Evolutionary conservation across 768 basidiomycete species (phyloP), one percentile per base, ranked within the genome.

Genomic region (Psilocybe azurescens): DNA sequence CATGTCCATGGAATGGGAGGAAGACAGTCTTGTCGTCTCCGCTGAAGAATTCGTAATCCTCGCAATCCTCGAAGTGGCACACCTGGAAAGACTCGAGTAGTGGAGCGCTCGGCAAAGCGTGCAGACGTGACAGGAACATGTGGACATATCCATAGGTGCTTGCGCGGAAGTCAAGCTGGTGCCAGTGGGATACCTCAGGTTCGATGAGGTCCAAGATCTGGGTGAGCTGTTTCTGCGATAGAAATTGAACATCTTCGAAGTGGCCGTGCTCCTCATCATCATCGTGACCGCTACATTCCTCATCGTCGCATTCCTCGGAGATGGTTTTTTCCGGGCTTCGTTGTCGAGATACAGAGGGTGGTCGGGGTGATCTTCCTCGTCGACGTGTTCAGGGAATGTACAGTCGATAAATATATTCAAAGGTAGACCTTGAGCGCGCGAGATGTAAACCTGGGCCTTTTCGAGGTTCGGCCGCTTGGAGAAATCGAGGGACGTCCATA

Each of bases 161-260:
- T 44, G 81, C 83, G 9, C 75, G 70, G 64, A 89, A 72, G 56
- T 81, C 78, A 55, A 90, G 70, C 14, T 73, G 60, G 33, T 79
- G 79, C 87, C 88, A 90, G 30, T 84, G 83, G 8, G 71, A 68
- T 58, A 84, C 75, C 70, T 84, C 83, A 2, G 89, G 85, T 32
- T 79, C 67, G 55, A 91, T 65, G 38, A 81, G 68, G 56, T 82
- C 78, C 39, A 83, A 60, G 56, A 83, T 79, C 3, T 67, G 49
- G 7, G 64, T 58, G 11, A 82, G 62, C 20, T 83, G 77, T 20
- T 71, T 63, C 5, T 74, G 51, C 5, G 77, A 75, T 53, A 77
- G 66, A 60, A 72, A 75, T 16, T 50, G 58, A 4, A 56, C 44
- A 14, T 66, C 62, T 0, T 16, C 16, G 44, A 33, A 13, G 18